Conservation (phyloP, 176 grass and related monocot species). For the Ananas comosus region DNA sequence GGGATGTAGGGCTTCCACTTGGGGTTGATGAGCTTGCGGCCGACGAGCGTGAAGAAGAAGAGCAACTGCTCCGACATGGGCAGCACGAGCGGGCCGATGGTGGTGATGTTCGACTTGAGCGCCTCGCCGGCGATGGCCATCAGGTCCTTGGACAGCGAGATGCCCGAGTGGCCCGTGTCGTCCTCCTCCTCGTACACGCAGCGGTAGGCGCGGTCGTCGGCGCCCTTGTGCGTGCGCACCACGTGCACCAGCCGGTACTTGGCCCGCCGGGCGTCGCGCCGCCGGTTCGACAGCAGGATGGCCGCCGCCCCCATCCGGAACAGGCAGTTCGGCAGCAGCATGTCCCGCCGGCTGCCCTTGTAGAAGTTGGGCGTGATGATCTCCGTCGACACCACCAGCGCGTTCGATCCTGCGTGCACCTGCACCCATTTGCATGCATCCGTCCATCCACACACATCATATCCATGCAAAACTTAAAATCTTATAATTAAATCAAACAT, state of each 20-base stretch:
- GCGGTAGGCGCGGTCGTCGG: slow-evolving; percentile 66
- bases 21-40: slow-evolving; percentile 56
- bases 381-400: slow-evolving; percentile 79
- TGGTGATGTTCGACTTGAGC: slow-evolving; percentile 91
- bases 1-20: slow-evolving; percentile 81
- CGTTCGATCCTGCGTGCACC: slow-evolving; percentile 76
- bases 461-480: too few relatives aligned
- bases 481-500: too few relatives aligned
- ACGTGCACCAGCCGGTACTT: slow-evolving; percentile 87
- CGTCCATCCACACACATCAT: too few relatives aligned
- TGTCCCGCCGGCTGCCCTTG: slow-evolving; percentile 46
- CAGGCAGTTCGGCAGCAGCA: slow-evolving; percentile 85
- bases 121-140: slow-evolving; percentile 94
- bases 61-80: slow-evolving; percentile 92
- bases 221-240: slow-evolving; percentile 79
- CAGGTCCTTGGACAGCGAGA: slow-evolving; percentile 82
- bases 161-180: slow-evolving; percentile 60
- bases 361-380: slow-evolving; percentile 96
- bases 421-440: background rate
- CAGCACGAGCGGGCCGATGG: slow-evolving; percentile 77
- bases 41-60: slow-evolving; percentile 82
- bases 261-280: slow-evolving; percentile 49
- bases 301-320: slow-evolving; percentile 91
- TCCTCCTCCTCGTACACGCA: slow-evolving; percentile 91
- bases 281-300: slow-evolving; percentile 71